Percentiles rank a stretch among this genome's conserved stretches.
Conservation (phyloP, 345 rosid genomes). For the Eucalyptus pauciflora region DNA sequence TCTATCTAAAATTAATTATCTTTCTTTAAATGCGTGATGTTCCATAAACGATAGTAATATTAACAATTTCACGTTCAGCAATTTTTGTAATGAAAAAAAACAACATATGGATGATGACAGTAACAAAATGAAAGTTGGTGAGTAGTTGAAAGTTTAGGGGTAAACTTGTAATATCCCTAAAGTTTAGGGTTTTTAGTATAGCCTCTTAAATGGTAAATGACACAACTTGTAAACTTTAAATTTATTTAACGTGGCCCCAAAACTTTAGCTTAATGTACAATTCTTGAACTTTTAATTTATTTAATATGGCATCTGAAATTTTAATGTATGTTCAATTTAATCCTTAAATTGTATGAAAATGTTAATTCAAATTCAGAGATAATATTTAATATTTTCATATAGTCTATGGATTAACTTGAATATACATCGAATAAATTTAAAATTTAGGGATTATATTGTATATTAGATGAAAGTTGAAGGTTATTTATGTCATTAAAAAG, state of each 20-base stretch:
- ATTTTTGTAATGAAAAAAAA: not conserved
- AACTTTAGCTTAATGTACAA: rapidly evolving
- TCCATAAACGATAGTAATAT: not conserved
- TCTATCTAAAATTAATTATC: not conserved
- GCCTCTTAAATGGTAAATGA: not conserved
- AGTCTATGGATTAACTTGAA: no score
- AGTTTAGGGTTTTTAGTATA: not conserved
- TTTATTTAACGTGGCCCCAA: rapidly evolving
- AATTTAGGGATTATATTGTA: no score
- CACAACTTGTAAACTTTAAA: no score
- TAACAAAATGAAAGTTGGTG: not conserved
- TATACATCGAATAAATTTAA: no score
- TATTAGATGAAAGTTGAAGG: rapidly evolving
- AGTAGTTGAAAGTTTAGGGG: not conserved
- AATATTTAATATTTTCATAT: rapidly evolving
- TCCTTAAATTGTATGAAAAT: not conserved
- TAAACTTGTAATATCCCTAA: not conserved
- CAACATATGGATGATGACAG: not conserved
- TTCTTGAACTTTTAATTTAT: no score
- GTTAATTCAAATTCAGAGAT: no score
- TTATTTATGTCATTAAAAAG: no score
- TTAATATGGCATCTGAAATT: rapidly evolving
- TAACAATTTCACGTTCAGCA: not conserved
- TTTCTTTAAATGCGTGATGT: not conserved
- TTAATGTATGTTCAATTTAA: no score